Conservation (phyloP, 345 rosid species). For the Eucalyptus grandis region DNA sequence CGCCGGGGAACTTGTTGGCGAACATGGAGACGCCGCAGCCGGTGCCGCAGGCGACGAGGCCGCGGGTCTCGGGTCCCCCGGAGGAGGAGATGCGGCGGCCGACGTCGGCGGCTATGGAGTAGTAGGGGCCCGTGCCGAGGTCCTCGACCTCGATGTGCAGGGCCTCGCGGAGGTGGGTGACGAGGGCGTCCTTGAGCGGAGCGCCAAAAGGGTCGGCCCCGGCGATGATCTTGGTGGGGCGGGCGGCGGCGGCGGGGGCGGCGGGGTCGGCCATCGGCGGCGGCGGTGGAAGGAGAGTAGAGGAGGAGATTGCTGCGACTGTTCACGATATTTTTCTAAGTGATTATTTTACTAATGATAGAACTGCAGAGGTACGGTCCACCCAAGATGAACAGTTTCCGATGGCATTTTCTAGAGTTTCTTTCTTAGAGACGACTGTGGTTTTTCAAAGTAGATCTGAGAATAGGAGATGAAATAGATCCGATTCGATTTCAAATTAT, state of each 20-base stretch:
- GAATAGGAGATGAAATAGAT: accelerated
- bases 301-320: not conserved
- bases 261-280: not conserved
- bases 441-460: too few relatives aligned
- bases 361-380: not conserved
- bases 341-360: not conserved
- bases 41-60: conserved; percentile 72
- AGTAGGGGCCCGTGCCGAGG: conserved; percentile 67
- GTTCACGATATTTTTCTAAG: not conserved
- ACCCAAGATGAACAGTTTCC: not conserved
- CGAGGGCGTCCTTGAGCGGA: conserved; percentile 52
- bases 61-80: conserved; percentile 16
- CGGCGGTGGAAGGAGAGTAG: not conserved
- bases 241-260: not conserved
- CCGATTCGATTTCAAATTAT: too few relatives aligned
- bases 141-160: conserved; percentile 77
- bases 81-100: conserved; percentile 65
- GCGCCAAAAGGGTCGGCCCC: conserved; percentile 71
- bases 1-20: conserved; percentile 88
- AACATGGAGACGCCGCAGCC: conserved; percentile 75
- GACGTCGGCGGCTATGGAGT: conserved; percentile 70
- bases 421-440: not conserved
- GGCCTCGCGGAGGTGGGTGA: conserved; percentile 47
- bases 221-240: conserved; percentile 32
- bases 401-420: not conserved